Conservation (phyloP, 1,284 basidiomycete genomes). For the Neonothopanus nambi region DNA sequence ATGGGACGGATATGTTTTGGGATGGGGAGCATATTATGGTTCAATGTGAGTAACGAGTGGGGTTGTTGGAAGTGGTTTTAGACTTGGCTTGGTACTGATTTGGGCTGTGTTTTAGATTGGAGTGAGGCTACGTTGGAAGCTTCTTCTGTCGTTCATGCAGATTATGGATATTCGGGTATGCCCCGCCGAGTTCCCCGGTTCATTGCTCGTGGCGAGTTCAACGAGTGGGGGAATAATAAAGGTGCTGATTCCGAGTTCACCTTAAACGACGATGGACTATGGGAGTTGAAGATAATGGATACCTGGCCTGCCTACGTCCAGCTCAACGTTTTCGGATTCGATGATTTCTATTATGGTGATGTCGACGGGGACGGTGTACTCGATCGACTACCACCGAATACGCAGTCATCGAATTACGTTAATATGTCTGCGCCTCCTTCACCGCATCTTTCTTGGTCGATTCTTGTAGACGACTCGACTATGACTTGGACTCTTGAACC, state of each 20-base stretch:
- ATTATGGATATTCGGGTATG: conserved; percentile 55
- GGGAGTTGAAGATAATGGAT: conserved; percentile 84
- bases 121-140: conserved; percentile 63
- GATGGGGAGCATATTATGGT: conserved; percentile 81
- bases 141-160: conserved; percentile 74
- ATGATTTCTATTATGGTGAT: conserved; percentile 91
- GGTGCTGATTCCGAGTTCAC: conserved; percentile 72
- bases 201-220: conserved; percentile 84
- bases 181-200: conserved; percentile 83
- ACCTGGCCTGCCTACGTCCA: conserved; percentile 87
- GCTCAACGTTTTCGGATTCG: conserved; percentile 85
- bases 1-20: conserved; percentile 69
- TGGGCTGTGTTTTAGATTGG: conserved; percentile 79
- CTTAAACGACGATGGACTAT: conserved; percentile 60
- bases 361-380: conserved; percentile 83
- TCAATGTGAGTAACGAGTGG: conserved; percentile 69
- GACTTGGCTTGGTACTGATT: too few relatives aligned
- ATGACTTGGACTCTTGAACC: conserved; percentile 80
- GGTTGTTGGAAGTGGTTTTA: too few relatives aligned
- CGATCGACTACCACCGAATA: conserved; percentile 88
- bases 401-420: conserved; percentile 80
- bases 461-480: conserved; percentile 75
- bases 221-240: conserved; percentile 87
- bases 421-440: conserved; percentile 85
- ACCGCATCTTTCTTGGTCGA: conserved; percentile 83